Percentiles rank a stretch among this genome's conserved stretches.
Conservation (phyloP, 129 eudicot genomes). For the Lactuca sativa region DNA sequence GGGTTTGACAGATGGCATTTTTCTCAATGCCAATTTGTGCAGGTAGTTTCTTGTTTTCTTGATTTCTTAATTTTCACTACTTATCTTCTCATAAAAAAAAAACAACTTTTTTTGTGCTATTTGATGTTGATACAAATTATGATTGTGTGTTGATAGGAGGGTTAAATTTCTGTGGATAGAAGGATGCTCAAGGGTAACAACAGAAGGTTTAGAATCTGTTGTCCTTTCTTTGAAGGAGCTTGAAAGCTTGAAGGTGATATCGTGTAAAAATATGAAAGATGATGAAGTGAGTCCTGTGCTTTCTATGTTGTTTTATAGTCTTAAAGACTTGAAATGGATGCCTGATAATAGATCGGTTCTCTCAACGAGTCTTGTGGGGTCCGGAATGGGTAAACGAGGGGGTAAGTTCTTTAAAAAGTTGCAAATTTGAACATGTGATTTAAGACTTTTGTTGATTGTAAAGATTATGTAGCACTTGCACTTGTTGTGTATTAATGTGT, state of each 20-base stretch:
- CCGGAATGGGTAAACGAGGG: slow-evolving; percentile 84
- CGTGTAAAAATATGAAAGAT: slow-evolving; percentile 74
- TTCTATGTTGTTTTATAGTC: slow-evolving; percentile 54
- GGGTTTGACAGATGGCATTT: slow-evolving; percentile 73
- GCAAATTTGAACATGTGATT: slow-evolving; percentile 37
- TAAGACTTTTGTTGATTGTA: slow-evolving; percentile 9
- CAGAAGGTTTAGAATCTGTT: slow-evolving; percentile 57
- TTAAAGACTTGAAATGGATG: slow-evolving; percentile 79
- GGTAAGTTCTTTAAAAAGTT: slow-evolving; percentile 68
- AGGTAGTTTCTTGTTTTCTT: slow-evolving; percentile 47
- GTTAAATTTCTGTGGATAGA: slow-evolving; percentile 59
- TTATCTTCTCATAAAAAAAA: not conserved
- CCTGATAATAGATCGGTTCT: slow-evolving; percentile 67
- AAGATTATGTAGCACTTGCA: not conserved
- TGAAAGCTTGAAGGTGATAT: slow-evolving; percentile 63
- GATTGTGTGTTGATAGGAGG: slow-evolving; percentile 45
- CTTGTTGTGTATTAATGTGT: slow-evolving; percentile 8
- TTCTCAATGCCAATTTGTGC: slow-evolving; percentile 51
- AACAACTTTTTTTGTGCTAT: too few species aligned
- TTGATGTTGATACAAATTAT: too few species aligned
- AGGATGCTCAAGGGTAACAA: slow-evolving; percentile 80
- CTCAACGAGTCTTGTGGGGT: slow-evolving; percentile 53
- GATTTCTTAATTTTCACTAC: slow-evolving; percentile 1
- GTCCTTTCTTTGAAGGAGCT: slow-evolving; percentile 61
- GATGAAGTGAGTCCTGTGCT: slow-evolving; percentile 59